These are phyloP conservation scores for Phytopythium delawarense DNA, from an alignment of 352 stramenopile genomes.

Conservation along the genomic window DNA sequence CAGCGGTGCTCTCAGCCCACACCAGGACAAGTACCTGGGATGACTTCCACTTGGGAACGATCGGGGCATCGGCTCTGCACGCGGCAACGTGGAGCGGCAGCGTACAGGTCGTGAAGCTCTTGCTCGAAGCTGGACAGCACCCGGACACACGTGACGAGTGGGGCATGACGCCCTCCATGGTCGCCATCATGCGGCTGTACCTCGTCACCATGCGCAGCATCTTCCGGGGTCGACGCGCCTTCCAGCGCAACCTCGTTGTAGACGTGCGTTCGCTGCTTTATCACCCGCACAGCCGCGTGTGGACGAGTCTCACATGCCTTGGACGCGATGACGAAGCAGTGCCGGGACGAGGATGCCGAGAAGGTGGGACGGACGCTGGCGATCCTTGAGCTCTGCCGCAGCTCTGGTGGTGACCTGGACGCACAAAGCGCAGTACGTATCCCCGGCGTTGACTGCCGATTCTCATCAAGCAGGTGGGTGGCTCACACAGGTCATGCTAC, in stretches of 20 bases:
- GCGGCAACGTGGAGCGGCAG: constrained; percentile 18
- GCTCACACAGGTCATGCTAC: background rate
- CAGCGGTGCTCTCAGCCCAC: background rate
- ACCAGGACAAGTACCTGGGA: constrained; percentile 17
- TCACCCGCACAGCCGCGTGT: background rate
- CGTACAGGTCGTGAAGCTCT: constrained; percentile 12
- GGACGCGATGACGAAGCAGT: constrained; percentile 6
- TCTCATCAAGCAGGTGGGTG: background rate
- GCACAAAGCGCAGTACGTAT: constrained; percentile 10
- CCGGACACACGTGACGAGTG: constrained; percentile 13
- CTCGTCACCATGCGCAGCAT: constrained; percentile 24
- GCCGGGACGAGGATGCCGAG: constrained; percentile 14
- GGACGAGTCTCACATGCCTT: background rate
- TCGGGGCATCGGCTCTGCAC: constrained; percentile 23
- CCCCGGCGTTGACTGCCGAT: background rate
- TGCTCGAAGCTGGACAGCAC: constrained; percentile 19
- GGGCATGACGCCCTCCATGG: constrained; percentile 23
- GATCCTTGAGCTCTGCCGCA: constrained; percentile 11
- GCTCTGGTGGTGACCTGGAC: constrained; percentile 10
- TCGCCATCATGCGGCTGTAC: constrained; percentile 19
- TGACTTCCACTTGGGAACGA: constrained; percentile 14
- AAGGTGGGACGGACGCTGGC: constrained; percentile 2
- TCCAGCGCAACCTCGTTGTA: constrained; percentile 18
- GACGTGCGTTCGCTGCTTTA: constrained; percentile 12
- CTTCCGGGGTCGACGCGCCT: constrained; percentile 8